These are phyloP conservation scores for Coemansia sp. DNA, from an alignment of 192 early-diverging fungal species.

Conservation along the genomic window DNA sequence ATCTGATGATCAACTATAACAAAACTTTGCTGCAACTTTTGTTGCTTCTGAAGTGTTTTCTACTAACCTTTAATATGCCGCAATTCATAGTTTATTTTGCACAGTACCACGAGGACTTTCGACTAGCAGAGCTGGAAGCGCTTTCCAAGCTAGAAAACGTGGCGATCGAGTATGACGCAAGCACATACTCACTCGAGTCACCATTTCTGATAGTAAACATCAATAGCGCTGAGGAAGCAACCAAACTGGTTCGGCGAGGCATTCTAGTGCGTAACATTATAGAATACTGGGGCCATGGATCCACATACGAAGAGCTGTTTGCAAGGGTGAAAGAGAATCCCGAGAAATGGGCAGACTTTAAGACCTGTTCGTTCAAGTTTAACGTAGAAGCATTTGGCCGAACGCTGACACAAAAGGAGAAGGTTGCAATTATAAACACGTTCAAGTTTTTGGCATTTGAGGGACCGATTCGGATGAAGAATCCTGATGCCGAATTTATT, in stretches of 20 bases:
- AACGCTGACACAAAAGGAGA: conserved; percentile 69
- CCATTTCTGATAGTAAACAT: conserved; percentile 81
- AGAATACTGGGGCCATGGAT: conserved; percentile 73
- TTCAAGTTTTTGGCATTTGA: conserved; percentile 79
- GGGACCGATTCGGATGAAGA: conserved; percentile 81
- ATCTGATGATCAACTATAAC: too few relatives aligned
- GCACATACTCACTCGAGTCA: conserved; percentile 62
- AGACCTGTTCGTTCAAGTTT: conserved; percentile 68
- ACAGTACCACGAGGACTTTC: conserved; percentile 70
- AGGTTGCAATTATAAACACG: conserved; percentile 75
- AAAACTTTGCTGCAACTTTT: too few relatives aligned
- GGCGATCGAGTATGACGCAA: conserved; percentile 59
- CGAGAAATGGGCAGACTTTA: conserved; percentile 59
- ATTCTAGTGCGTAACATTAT: conserved; percentile 77
- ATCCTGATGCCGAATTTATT: conserved; percentile 70
- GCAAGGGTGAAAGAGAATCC: conserved; percentile 57
- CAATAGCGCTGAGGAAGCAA: conserved; percentile 66
- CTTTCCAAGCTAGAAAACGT: conserved; percentile 77
- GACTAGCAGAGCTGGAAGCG: conserved; percentile 79
- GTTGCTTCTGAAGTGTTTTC: too few relatives aligned
- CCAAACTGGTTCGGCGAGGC: conserved; percentile 69
- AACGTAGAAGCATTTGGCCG: conserved; percentile 71
- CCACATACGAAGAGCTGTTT: conserved; percentile 62
- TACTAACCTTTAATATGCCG: conserved; percentile 13
- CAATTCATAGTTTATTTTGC: conserved; percentile 68